Evolutionary conservation across 2,329 filamentous ascomycete species (phyloP), one percentile per base, ranked within the genome.

Genomic region (Sclerotinia glacialis): DNA sequence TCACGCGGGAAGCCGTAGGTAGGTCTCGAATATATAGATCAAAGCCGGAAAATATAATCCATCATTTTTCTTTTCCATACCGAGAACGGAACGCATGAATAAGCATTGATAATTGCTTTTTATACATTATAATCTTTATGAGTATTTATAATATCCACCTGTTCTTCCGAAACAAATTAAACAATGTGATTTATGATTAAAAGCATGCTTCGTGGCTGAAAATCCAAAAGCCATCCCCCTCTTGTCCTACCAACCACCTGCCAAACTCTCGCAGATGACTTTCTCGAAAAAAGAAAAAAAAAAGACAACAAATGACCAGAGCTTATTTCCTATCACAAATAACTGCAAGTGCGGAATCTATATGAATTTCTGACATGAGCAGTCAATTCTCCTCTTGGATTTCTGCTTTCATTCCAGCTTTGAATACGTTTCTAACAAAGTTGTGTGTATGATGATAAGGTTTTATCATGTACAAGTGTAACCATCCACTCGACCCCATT

Each of bases 211-310:
- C 28, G 53, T 59, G 52, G 63, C 63, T 65, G 40, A 50, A 23
- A 40, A 21, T 47, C 18, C 31, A 63, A 63, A 63, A 23, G 18
- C 18, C 23, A 21, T 40, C 16, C 40, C 42, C 12, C 42, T 59
- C 44, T 40, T 37, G 44, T 60, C 21, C 28, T 37, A 60, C 56
- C 42, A 23, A 34, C 56, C 14, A 60, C 6, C 44, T 37, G 58
- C 58, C 58, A 60, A 49, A 49, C 34, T 49, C 34, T 49, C 59
- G 53, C 63, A 65, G 53, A 65, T 65, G 63, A 65, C 63, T 65
- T 59, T 59, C 54, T 34, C 28, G 26, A 31, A 31, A 53, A 40
- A 31, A 60, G 28, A 50, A 42, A 28, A 37, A 16, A 50, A 42
- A 28, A 37, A 16, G 26, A 60, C 12, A 50, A 9, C 54, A 52